Base-by-base conservation (phyloP, 495 filamentous ascomycete species). In the Penicillium herquei region DNA sequence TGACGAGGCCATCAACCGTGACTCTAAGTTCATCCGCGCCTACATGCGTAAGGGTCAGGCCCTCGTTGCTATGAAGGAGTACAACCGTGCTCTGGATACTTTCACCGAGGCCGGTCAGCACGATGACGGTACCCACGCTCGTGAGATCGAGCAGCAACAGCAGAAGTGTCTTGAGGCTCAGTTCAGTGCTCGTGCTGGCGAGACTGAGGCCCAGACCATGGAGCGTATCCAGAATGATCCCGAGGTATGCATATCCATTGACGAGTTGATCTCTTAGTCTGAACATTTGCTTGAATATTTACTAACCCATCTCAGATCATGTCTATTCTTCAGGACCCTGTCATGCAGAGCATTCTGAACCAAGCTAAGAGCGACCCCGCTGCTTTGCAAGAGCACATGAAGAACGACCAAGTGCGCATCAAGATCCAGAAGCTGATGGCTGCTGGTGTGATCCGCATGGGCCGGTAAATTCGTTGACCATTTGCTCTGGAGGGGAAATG, bases 271-370 rank as follows among this genome's bases (percentile, higher is more conserved):
- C 34, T 16, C 52, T 13, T 50, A 1, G 11, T 14, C 9, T n/a
- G 12, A 10, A 1, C 3, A 42, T 9, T 7, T 34, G 0, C 21
- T 21, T 32, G 11, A 26, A 30, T 55, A 51, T 14, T 10, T 62
- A 41, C 76, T 83, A 72, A 81, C 63, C 5, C 6, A 21, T 11
- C 42, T 11, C 14, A 94, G 87, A 93, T 96, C 70, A 86, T 94
- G 83, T 75, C 81, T 51, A 95, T 98, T 66, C 87, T 97, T 68
- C 84, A 88, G 69, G 95, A 98, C 66, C 94, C 94, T 5, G 85
- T 98, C 65, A 98, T 98, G 95, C 91, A 98, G 72, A 89, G 87
- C 67, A 98, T 98, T 61, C 84, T 98, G 39, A 89, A 94, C 70
- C 91, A 97, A 76, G 94, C 94, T 46, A 96, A 98, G 79, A 85